These are phyloP conservation scores for Alternaria hordeiaustralica DNA, from an alignment of 2,329 filamentous ascomycete species.

Conservation along the genomic window DNA sequence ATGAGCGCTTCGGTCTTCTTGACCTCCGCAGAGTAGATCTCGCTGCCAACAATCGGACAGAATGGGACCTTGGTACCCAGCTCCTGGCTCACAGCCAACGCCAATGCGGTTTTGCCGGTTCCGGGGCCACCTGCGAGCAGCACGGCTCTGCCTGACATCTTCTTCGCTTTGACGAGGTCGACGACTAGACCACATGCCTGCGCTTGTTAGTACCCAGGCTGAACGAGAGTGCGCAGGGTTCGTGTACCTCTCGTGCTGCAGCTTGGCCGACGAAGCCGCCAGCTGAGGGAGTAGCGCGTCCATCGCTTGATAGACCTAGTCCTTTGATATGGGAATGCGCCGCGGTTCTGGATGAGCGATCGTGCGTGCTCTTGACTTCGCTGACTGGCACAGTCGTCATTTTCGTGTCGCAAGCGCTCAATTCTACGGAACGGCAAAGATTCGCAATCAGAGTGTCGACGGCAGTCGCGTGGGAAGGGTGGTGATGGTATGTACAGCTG, in stretches of 20 bases:
- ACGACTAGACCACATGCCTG: conserved; percentile 95
- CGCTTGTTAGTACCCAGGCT: conserved; percentile 13
- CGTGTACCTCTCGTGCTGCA: conserved; percentile 80
- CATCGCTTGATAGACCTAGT: conserved; percentile 82
- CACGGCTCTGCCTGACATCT: conserved; percentile 95
- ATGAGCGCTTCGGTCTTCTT: conserved; percentile 99
- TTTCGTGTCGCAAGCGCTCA: conserved; percentile 20
- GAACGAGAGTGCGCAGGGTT: not conserved
- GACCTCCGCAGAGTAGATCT: conserved; percentile 96
- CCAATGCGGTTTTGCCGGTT: conserved; percentile 96
- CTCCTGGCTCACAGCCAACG: conserved; percentile 94
- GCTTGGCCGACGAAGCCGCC: conserved; percentile 87
- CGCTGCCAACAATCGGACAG: conserved; percentile 96
- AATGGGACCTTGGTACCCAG: conserved; percentile 98
- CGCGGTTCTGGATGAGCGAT: conserved; percentile 80
- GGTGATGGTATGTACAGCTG: conserved; percentile 5
- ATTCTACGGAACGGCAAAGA: not conserved
- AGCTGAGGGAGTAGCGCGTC: conserved; percentile 75
- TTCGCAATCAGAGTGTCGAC: not conserved
- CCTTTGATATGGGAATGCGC: conserved; percentile 98
- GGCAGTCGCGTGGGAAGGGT: not conserved
- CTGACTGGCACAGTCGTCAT: conserved; percentile 59
- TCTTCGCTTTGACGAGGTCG: conserved; percentile 93
- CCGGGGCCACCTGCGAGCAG: conserved; percentile 89
- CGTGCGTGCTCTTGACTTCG: conserved; percentile 93